Evolutionary conservation across 1,284 basidiomycete genomes (phyloP).

Genomic region (Cystobasidium sp.): DNA sequence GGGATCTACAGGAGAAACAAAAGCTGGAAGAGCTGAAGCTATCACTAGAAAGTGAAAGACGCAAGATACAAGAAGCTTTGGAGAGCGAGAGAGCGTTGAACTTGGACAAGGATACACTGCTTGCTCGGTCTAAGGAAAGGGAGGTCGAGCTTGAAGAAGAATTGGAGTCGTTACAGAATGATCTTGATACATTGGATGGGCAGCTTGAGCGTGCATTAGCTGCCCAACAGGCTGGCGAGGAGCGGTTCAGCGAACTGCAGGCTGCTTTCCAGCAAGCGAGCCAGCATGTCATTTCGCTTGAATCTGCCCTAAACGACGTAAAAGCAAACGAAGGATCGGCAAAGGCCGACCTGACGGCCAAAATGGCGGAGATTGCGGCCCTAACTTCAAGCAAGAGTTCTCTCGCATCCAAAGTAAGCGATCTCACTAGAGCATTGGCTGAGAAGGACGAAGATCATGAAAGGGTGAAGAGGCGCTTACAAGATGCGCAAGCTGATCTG

Average conservation of each 20-base stretch:
- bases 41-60: constrained; percentile 77
- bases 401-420: constrained; percentile 63
- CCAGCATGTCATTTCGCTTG: constrained; percentile 34
- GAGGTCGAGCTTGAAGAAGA: constrained; percentile 86
- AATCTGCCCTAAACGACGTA: constrained; percentile 34
- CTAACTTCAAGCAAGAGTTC: neutral
- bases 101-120: constrained; percentile 81
- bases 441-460: constrained; percentile 80
- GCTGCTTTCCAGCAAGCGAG: constrained; percentile 44
- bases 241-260: constrained; percentile 47
- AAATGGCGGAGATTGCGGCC: constrained; percentile 11
- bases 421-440: constrained; percentile 70
- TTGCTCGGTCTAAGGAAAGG: constrained; percentile 81
- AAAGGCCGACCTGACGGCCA: constrained; percentile 19
- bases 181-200: constrained; percentile 81
- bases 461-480: constrained; percentile 76
- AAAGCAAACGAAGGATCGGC: constrained; percentile 20
- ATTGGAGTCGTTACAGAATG: constrained; percentile 74
- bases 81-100: constrained; percentile 79
- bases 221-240: constrained; percentile 48
- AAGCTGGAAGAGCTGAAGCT: constrained; percentile 77
- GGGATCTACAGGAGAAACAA: constrained; percentile 78
- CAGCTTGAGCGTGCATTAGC: constrained; percentile 75
- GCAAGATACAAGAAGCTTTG: constrained; percentile 77
- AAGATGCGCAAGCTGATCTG: constrained; percentile 69